Evolutionary conservation across 2,329 filamentous ascomycete species (phyloP), one percentile per base, ranked within the genome.

Genomic region (Elsinoe fawcettii): DNA sequence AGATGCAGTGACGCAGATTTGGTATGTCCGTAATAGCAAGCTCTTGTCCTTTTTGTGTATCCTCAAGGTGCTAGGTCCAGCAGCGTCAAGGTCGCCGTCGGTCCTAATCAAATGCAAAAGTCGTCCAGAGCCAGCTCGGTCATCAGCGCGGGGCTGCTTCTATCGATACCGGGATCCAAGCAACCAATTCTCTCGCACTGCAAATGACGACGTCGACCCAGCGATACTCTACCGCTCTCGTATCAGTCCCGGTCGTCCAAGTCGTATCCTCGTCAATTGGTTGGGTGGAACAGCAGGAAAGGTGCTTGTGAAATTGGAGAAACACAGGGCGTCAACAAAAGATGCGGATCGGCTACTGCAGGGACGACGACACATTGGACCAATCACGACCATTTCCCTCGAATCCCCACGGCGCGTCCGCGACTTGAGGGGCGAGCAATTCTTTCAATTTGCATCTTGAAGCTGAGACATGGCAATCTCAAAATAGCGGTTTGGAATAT

Each of bases 241-340:
- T 51, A 30, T 22, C 46, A 51, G 14, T 16, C 25, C 46, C 39
- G 14, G 12, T 34, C 46, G 20, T 51, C 30, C 16, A 32, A 32
- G 20, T 32, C 32, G 49, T 53, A 39, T 53, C 32, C 49, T 53
- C 46, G 46, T 51, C 23, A 32, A 25, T 30, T 25, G 27, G 27
- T 32, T 34, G 25, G 46, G 25, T n/a, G 27, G 16, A n/a, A 32
- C 5, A 6, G n/a, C 27, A 11, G 9, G 7, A 9, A 16, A 14
- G 23, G 7, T 25, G n/a, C 3, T 12, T 39, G 32, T 39, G 49
- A 36, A 39, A 53, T 36, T 36, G 49, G 34, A 23, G 34, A 53
- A 53, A 39, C 49, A 53, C 49, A 36, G 25, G 49, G 49, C 49
- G 49, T 53, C 49, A 53, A 53, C 49, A 53, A 53, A 53, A 37